Conservation (phyloP, 139 green algal genomes). For the Parachlorella kessleri region DNA sequence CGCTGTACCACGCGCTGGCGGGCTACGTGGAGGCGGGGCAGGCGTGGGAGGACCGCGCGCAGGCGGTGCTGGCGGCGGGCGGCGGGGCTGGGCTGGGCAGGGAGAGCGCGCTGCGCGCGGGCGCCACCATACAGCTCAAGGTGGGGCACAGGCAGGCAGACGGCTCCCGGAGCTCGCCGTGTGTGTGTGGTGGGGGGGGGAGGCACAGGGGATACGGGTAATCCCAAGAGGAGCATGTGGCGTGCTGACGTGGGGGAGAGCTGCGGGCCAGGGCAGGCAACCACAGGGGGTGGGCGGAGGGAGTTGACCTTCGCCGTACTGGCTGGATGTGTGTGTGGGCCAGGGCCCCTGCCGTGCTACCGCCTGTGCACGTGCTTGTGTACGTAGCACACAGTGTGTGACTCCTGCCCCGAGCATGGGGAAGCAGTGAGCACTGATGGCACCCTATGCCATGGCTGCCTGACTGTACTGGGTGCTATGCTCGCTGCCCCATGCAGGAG, state of each 20-base stretch:
- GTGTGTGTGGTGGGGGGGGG: not conserved
- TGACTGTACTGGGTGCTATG: no score
- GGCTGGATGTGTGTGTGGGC: not conserved
- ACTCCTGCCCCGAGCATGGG: not conserved
- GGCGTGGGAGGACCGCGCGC: slow-evolving; percentile 28
- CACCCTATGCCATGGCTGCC: not conserved
- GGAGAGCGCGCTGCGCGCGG: not conserved
- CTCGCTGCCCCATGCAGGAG: slow-evolving; percentile 45
- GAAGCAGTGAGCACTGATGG: not conserved
- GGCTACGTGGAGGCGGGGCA: slow-evolving; percentile 15
- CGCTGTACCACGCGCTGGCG: slow-evolving; percentile 17
- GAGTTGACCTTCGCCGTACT: no score
- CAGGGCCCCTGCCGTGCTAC: not conserved
- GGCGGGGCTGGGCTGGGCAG: slow-evolving; percentile 11
- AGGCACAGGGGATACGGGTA: not conserved
- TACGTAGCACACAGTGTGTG: not conserved
- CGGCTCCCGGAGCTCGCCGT: not conserved
- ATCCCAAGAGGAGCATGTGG: not conserved
- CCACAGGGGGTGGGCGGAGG: no score
- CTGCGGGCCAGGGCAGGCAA: no score
- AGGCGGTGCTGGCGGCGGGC: not conserved
- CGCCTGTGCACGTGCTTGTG: not conserved
- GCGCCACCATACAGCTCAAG: slow-evolving; percentile 1
- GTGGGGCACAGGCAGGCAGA: not conserved
- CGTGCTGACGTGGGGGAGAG: not conserved